Evolutionary conservation across 2,329 filamentous ascomycete genomes (phyloP), one percentile per base, ranked within the genome.

Genomic region (Fusarium solani-melongenae): DNA sequence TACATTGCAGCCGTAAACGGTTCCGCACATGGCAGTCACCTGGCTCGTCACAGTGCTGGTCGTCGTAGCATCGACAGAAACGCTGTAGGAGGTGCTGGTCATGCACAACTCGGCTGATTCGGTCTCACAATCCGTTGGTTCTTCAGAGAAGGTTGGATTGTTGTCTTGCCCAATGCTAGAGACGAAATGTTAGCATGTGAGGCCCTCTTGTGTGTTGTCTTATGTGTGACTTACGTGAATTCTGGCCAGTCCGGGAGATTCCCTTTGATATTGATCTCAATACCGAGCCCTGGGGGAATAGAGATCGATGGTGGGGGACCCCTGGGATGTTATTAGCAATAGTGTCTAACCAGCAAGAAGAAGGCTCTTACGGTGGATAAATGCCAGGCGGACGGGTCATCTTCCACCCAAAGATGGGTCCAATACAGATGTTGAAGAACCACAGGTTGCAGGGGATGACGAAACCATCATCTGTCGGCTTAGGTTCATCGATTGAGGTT

Each of bases 1-100:
- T 27, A 64, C 53, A 17, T 64, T 38, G 39, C 60, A 67, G 33
- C 65, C 60, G n/a, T 63, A 64, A 9, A 67, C 20, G 0, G 41
- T 64, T 17, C 51, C 64, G 29, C 64, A 67, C 10, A 49, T 58
- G 14, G 64, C 58, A 7, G 31, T 44, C 6, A 59, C 22, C 4
- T 57, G 22, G n/a, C 33, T 57, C 3, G n/a, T 36, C 0, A 36
- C 36, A 3, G 53, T 38, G 9, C 12, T 38, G 8, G 53, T 57
- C 4, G 15, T 17, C 12, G 53, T 24, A 20, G 24, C 51, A 15
- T 34, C 34, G 33, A 63, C 33, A 10, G 59, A 59, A 5, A 67
- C 59, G 4, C 38, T 60, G 17, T 59, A 67, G 12, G 22, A 60
- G 36, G 61, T 57, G 20, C 53, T 57, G 1, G 53, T 57, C 33